A percentile compares a stretch with the other conserved stretches of the same genome.
These are phyloP conservation scores for Westerdykella ornata DNA, from an alignment of 2,329 filamentous ascomycete species.

Conservation along the genomic window DNA sequence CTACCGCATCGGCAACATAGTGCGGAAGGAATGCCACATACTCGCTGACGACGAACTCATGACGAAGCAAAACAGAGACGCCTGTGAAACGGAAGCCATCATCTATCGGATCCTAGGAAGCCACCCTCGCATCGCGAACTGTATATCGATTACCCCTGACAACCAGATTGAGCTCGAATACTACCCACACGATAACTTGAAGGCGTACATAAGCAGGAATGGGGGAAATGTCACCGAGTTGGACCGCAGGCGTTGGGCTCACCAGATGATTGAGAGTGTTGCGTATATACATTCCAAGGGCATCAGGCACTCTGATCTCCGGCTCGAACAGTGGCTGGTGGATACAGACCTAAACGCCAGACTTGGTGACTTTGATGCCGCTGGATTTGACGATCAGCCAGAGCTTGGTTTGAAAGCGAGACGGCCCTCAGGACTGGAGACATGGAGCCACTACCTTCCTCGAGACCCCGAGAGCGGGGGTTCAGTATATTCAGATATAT, in stretches of 20 bases:
- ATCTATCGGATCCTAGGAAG: conserved; percentile 6
- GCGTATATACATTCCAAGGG: conserved; percentile 5
- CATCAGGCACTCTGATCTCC: conserved; percentile 4
- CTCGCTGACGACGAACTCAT: conserved; percentile 3
- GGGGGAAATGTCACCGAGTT: background rate
- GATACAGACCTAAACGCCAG: conserved; percentile 1
- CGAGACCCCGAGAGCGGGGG: conserved; percentile 1
- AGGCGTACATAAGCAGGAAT: conserved; percentile 1
- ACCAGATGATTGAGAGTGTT: conserved; percentile 6
- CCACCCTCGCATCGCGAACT: conserved; percentile 5
- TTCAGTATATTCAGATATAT: background rate
- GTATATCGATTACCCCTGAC: conserved; percentile 2
- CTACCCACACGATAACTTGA: conserved; percentile 3
- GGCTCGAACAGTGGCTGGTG: conserved; percentile 7
- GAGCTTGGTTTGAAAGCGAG: background rate
- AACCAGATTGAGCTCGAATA: conserved; percentile 3
- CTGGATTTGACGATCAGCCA: conserved; percentile 1
- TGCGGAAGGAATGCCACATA: conserved; percentile 4
- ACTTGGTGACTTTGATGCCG: conserved; percentile 4
- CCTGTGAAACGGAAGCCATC: conserved; percentile 4
- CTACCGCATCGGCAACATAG: conserved; percentile 2
- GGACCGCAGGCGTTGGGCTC: conserved; percentile 3
- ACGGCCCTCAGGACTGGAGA: conserved; percentile 1
- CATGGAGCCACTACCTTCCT: conserved; percentile 3
- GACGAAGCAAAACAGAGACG: conserved; percentile 2